phyloP scores from a whole-genome alignment of 2,329 filamentous ascomycete genomes.

The Macrophomina pseudophaseolina region DNA sequence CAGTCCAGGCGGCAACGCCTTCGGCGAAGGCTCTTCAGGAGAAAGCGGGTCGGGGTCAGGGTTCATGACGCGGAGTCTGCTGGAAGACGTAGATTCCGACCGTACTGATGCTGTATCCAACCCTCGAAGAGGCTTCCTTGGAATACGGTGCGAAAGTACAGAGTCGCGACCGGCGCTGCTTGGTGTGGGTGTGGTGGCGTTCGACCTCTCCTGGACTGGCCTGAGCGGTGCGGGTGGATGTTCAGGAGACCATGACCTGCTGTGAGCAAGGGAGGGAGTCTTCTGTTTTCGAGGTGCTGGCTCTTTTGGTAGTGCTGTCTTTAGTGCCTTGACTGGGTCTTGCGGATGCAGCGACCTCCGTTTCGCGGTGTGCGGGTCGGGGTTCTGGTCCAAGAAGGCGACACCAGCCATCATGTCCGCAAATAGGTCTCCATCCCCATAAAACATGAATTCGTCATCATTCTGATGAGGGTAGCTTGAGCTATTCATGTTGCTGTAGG shows the following conservation, averaged over 20 bases:
- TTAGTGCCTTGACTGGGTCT: background rate
- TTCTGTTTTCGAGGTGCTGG: background rate
- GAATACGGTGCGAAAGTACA: background rate
- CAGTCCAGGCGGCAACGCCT: constrained; percentile 33
- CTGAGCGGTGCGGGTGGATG: background rate
- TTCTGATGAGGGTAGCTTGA: background rate
- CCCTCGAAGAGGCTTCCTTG: constrained; percentile 9
- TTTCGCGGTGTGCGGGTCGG: background rate
- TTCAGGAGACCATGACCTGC: constrained; percentile 17
- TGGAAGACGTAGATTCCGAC: background rate
- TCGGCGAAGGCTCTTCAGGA: constrained; percentile 17
- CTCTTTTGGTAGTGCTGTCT: background rate
- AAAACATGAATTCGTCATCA: constrained; percentile 13
- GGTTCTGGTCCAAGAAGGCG: constrained; percentile 11
- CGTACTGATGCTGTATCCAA: constrained; percentile 11
- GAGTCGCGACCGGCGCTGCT: constrained; percentile 3
- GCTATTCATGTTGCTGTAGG: background rate
- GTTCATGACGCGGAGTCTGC: background rate
- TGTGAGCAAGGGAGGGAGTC: background rate
- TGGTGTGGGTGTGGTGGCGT: background rate
- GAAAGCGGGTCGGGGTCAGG: constrained; percentile 24
- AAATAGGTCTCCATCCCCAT: constrained; percentile 10
- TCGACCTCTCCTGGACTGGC: constrained; percentile 2
- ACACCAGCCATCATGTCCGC: constrained; percentile 22
- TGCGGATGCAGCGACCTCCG: background rate